Percentiles rank a stretch among this genome's conserved stretches.
Conservation (phyloP, 106 monocot species). For the Allium cepa region DNA sequence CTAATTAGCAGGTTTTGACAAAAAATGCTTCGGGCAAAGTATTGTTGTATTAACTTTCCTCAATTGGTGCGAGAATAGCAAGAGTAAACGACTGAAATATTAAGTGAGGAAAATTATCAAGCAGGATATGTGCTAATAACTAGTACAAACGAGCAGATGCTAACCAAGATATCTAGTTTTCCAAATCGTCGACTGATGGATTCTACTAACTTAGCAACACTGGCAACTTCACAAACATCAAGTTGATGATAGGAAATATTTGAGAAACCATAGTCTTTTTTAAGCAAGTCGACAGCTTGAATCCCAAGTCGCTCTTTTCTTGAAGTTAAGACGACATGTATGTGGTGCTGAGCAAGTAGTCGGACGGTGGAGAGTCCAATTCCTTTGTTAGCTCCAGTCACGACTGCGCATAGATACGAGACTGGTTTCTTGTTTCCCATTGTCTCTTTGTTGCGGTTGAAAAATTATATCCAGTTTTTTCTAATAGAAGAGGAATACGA, state of each 20-base stretch:
- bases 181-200: conserved; percentile 28
- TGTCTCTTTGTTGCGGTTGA: no score
- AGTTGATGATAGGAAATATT: conserved; percentile 46
- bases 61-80: no score
- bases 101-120: no score
- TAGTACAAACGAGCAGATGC: no score
- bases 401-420: conserved; percentile 27
- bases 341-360: conserved; percentile 29
- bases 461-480: no score
- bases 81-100: no score
- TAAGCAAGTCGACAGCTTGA: conserved; percentile 26
- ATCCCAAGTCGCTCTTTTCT: conserved; percentile 32
- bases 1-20: no score
- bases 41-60: no score
- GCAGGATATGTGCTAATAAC: no score
- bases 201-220: conserved; percentile 20
- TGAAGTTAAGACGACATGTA: conserved; percentile 48
- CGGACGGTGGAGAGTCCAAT: conserved; percentile 50
- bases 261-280: conserved; percentile 10
- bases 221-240: conserved; percentile 30
- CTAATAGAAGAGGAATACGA: no score
- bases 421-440: no score
- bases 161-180: conserved; percentile 64
- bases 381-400: conserved; percentile 72
- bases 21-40: no score